These are phyloP conservation scores for Glaciozyma martinii DNA, from an alignment of 768 basidiomycete species.

Conservation along the genomic window DNA sequence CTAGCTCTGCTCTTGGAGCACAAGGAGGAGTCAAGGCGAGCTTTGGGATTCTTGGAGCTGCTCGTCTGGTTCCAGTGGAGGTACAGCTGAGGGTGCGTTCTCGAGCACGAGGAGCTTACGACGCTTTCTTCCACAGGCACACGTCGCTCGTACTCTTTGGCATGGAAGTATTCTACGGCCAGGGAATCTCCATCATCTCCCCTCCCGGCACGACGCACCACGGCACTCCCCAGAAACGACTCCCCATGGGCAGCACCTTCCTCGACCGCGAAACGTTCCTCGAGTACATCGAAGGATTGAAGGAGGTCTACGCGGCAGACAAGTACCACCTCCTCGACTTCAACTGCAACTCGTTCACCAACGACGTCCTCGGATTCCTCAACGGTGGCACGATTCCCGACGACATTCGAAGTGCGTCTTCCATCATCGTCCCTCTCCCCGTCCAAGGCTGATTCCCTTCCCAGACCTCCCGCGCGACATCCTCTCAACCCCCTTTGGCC, in stretches of 20 bases:
- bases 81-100: background rate
- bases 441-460: background rate
- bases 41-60: too few species aligned
- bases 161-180: slow-evolving; percentile 82
- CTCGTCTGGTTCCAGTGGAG: too few species aligned
- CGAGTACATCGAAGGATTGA: slow-evolving; percentile 70
- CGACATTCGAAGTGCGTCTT: slow-evolving; percentile 28
- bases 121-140: slow-evolving; percentile 54
- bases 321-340: slow-evolving; percentile 46
- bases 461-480: slow-evolving; percentile 36
- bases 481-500: slow-evolving; percentile 57
- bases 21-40: too few species aligned
- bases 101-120: too few species aligned
- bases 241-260: slow-evolving; percentile 68
- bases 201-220: slow-evolving; percentile 74
- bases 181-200: slow-evolving; percentile 59
- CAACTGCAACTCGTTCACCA: slow-evolving; percentile 34
- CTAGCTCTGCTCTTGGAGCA: background rate
- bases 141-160: slow-evolving; percentile 82
- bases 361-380: slow-evolving; percentile 33
- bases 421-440: slow-evolving; percentile 5
- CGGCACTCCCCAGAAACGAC: slow-evolving; percentile 58
- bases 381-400: slow-evolving; percentile 24
- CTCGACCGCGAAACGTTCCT: slow-evolving; percentile 76
- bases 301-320: slow-evolving; percentile 59